Percentiles rank a stretch among this genome's conserved stretches.
Conservation (phyloP, 495 filamentous ascomycete species). For the Penicillium lividum region DNA sequence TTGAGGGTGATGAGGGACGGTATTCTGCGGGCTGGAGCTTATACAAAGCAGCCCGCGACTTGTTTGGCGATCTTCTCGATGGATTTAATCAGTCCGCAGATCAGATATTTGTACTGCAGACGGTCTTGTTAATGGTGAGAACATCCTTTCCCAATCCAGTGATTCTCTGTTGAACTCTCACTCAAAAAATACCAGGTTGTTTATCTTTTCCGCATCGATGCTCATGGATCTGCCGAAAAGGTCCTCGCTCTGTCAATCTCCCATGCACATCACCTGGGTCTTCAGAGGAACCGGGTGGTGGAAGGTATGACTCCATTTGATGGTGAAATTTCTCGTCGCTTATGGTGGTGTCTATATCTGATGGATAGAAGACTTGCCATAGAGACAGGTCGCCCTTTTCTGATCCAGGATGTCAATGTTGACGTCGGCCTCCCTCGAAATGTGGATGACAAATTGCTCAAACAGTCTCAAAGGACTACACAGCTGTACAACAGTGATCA, state of each 20-base stretch:
- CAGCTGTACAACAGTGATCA: neutral
- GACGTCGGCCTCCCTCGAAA: slow-evolving; percentile 25
- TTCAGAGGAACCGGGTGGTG: slow-evolving; percentile 24
- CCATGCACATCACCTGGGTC: slow-evolving; percentile 29
- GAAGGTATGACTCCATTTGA: slow-evolving; percentile 17
- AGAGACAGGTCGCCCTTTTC: slow-evolving; percentile 30
- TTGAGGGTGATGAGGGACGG: slow-evolving; percentile 12
- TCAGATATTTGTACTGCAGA: slow-evolving; percentile 29
- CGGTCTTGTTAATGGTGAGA: slow-evolving; percentile 25
- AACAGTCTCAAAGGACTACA: neutral
- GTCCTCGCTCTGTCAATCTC: slow-evolving; percentile 29
- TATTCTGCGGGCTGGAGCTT: slow-evolving; percentile 34
- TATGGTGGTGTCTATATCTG: slow-evolving; percentile 32
- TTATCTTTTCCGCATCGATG: slow-evolving; percentile 33
- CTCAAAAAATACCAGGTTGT: slow-evolving; percentile 18
- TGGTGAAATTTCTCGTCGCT: slow-evolving; percentile 22
- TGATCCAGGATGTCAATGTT: slow-evolving; percentile 31
- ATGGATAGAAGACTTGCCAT: slow-evolving; percentile 29
- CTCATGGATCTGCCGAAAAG: slow-evolving; percentile 30
- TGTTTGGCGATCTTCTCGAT: slow-evolving; percentile 26
- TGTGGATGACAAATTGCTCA: slow-evolving; percentile 26
- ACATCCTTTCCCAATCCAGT: neutral
- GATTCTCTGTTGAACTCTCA: neutral
- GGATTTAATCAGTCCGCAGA: slow-evolving; percentile 22
- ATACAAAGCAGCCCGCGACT: slow-evolving; percentile 26